These are phyloP conservation scores for Fraxinus pennsylvanica DNA, from an alignment of 257 asterid species.

Conservation along the genomic window DNA sequence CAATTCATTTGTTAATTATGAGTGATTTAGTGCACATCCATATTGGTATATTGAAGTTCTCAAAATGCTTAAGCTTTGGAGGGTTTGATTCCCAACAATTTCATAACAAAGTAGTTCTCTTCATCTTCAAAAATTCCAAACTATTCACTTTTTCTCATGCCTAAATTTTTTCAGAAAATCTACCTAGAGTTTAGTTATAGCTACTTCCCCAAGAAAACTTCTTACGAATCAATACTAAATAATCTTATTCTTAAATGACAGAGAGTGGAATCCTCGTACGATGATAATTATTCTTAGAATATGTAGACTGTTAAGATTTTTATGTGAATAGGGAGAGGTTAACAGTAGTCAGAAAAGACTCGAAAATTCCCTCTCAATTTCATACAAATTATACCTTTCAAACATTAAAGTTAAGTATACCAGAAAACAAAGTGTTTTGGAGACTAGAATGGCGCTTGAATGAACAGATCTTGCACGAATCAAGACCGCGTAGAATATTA, in stretches of 20 bases:
- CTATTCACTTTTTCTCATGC: slow-evolving; percentile 35
- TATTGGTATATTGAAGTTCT: no score
- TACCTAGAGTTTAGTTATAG: slow-evolving; percentile 38
- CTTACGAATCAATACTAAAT: slow-evolving; percentile 8
- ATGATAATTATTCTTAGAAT: not conserved
- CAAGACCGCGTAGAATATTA: not conserved
- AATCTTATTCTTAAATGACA: not conserved
- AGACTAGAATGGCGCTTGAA: slow-evolving; percentile 22
- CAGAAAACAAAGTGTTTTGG: not conserved
- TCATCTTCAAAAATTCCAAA: slow-evolving; percentile 39
- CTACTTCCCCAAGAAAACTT: slow-evolving; percentile 33
- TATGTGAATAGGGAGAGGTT: not conserved
- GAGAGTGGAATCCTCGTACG: slow-evolving; percentile 1
- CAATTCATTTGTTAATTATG: not conserved
- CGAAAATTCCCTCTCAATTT: slow-evolving; percentile 5
- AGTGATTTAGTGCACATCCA: not conserved
- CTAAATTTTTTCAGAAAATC: slow-evolving; percentile 37
- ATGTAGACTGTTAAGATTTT: not conserved
- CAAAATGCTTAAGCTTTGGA: not conserved
- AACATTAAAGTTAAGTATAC: not conserved
- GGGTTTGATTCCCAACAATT: slow-evolving; percentile 24
- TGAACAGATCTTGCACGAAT: not conserved
- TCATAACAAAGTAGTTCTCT: slow-evolving; percentile 26
- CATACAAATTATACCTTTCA: not conserved
- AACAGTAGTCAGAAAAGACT: not conserved